Evolutionary conservation across 2,329 filamentous ascomycete species (phyloP).

Genomic region (Trichoderma koningii): DNA sequence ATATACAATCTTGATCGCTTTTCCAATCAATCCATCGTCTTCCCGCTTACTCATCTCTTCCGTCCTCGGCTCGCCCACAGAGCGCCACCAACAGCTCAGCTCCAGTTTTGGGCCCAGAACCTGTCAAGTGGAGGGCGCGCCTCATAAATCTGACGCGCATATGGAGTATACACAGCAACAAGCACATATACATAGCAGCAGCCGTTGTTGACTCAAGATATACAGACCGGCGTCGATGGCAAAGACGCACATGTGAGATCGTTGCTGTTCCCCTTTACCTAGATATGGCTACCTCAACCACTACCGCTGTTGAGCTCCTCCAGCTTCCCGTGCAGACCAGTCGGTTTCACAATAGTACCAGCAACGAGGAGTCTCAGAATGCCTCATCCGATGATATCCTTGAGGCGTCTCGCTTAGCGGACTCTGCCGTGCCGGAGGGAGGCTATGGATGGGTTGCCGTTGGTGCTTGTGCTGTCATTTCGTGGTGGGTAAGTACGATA

Average conservation of each 20-base stretch:
- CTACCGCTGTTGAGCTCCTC: conserved; percentile 21
- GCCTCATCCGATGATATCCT: conserved; percentile 15
- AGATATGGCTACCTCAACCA: conserved; percentile 9
- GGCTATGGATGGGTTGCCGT: conserved; percentile 37
- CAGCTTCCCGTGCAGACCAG: neutral
- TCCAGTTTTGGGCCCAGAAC: conserved; percentile 10
- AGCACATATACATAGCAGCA: neutral
- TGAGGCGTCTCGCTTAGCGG: conserved; percentile 26
- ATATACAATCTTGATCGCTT: neutral
- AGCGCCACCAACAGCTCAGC: conserved; percentile 2
- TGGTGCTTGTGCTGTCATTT: conserved; percentile 32
- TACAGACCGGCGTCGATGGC: neutral
- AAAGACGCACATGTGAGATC: neutral
- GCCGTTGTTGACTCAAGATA: neutral
- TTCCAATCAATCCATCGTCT: no score
- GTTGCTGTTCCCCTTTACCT: neutral
- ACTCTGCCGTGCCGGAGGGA: conserved; percentile 33
- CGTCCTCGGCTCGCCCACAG: neutral
- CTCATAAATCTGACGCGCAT: neutral
- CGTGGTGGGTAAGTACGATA: conserved; percentile 44
- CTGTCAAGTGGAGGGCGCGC: conserved; percentile 20
- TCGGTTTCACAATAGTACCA: neutral
- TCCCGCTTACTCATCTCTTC: neutral
- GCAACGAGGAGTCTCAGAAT: neutral
- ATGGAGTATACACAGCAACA: neutral